Evolutionary conservation across 2,329 filamentous ascomycete genomes (phyloP).

Genomic region (Endoconidiophora polonica): DNA sequence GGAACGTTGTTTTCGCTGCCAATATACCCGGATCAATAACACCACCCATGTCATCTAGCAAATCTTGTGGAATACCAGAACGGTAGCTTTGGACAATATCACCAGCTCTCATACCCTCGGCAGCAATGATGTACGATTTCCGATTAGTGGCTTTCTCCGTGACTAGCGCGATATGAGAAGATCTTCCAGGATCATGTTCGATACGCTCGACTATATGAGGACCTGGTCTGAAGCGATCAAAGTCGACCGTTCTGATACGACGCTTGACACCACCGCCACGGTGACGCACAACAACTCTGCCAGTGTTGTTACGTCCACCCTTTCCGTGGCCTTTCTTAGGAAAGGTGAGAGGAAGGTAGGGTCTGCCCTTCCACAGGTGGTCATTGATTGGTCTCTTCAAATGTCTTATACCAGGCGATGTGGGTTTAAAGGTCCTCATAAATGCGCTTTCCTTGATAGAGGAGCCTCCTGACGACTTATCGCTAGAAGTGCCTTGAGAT

Average conservation of each 20-base stretch:
- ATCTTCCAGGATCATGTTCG: constrained; percentile 88
- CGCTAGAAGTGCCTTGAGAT: neutral
- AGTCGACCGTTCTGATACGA: constrained; percentile 84
- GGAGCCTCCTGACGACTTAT: neutral
- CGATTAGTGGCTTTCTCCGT: constrained; percentile 55
- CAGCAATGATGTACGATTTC: constrained; percentile 85
- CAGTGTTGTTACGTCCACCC: constrained; percentile 80
- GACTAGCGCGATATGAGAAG: constrained; percentile 79
- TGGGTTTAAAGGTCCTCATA: constrained; percentile 78
- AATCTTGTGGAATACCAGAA: constrained; percentile 68
- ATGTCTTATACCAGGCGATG: constrained; percentile 84
- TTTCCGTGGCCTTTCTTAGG: constrained; percentile 85
- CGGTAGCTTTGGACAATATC: constrained; percentile 88
- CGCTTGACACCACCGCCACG: constrained; percentile 83
- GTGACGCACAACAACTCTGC: constrained; percentile 75
- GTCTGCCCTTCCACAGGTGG: constrained; percentile 88
- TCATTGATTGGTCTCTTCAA: constrained; percentile 85
- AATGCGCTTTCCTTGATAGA: constrained; percentile 16
- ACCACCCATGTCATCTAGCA: constrained; percentile 86
- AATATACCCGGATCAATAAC: constrained; percentile 87
- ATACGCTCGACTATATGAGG: constrained; percentile 83
- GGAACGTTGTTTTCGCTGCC: constrained; percentile 81
- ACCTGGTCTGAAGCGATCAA: constrained; percentile 59
- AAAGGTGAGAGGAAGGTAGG: constrained; percentile 67
- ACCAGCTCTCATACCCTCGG: constrained; percentile 82